Conservation (phyloP, 164 flowering plant genomes). For the Nymphaea thermarum region DNA sequence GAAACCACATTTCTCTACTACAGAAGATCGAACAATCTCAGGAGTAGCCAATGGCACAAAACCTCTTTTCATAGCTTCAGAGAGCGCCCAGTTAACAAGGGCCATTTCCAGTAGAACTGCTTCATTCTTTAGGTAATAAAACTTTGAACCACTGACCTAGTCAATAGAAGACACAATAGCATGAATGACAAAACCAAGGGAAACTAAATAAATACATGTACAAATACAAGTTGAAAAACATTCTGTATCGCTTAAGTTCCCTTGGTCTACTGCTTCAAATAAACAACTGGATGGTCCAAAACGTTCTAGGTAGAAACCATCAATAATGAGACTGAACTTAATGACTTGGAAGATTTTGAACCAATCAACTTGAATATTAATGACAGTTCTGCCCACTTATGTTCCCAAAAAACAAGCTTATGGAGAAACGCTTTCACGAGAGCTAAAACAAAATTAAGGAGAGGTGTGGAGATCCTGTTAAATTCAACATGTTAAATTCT, state of each 20-base stretch:
- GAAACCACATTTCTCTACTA: slow-evolving; percentile 94
- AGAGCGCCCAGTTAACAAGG: slow-evolving; percentile 84
- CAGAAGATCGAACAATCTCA: slow-evolving; percentile 74
- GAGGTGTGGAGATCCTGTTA: background rate
- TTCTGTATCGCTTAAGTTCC: too few species aligned
- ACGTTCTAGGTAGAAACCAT: background rate
- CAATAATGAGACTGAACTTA: background rate
- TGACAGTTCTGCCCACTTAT: background rate
- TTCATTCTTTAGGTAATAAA: slow-evolving; percentile 91
- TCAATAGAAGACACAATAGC: background rate
- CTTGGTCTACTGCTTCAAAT: too few species aligned
- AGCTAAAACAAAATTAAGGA: too few species aligned
- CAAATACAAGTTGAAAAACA: background rate
- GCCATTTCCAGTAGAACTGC: slow-evolving; percentile 89
- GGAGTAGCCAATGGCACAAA: slow-evolving; percentile 78
- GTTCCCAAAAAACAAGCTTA: too few species aligned
- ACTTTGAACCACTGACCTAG: slow-evolving; percentile 95
- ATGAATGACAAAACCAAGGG: background rate
- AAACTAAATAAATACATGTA: background rate
- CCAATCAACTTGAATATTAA: too few species aligned
- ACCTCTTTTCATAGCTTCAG: slow-evolving; percentile 72
- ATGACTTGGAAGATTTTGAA: background rate
- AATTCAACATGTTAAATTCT: background rate
- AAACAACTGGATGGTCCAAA: too few species aligned
- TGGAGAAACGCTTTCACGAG: too few species aligned